Base-by-base conservation (phyloP, 306 rosid genomes). In the Geum urbanum region DNA sequence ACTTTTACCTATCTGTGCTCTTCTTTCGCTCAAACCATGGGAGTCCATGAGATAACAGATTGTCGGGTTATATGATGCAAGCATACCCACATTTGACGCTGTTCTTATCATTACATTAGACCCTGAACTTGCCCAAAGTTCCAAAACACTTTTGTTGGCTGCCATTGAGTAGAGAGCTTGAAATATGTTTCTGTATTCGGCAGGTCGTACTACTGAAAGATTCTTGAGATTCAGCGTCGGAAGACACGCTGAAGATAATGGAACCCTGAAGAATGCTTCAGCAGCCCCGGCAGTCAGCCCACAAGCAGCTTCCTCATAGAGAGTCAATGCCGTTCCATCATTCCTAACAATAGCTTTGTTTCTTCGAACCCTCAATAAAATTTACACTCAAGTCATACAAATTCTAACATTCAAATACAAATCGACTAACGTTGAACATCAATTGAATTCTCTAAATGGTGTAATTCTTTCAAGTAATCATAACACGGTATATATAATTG, bases 1-100 rank as follows among this genome's bases (percentile, higher is more conserved):
- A 16, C 5, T 15, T 66, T 47, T 46, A 66, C 71, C 71, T 16
- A 66, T n/a, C n/a, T 27, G 71, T 66, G 71, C 57, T 66, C 56
- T 66, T 66, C 45, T 16, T 48, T 48, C 32, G 8, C 57, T 66
- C 14, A 66, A 66, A 48, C 71, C 71, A 27, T 57, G 24, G 4
- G 54, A 22, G 9, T 46, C 69, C 41, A 41, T 65, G 53, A 65
- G 69, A 20, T 65, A 45, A 13, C 2, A n/a, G 40, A 46, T 54
- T 20, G 54, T 20, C 12, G 54, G 69, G 45, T 46, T 65, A 65
- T 65, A 65, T 0, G 69, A 65, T 65, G 69, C 41, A 2, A 65
- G 69, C 69, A 65, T 65, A 22, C 69, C 54, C 43, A 22, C 40
- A 32, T 65, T 32, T 3, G 51, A 12, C 20, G 20, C 9, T 41